phyloP scores from a whole-genome alignment of 2,329 filamentous ascomycete genomes.

The Fusarium heterosporum region DNA sequence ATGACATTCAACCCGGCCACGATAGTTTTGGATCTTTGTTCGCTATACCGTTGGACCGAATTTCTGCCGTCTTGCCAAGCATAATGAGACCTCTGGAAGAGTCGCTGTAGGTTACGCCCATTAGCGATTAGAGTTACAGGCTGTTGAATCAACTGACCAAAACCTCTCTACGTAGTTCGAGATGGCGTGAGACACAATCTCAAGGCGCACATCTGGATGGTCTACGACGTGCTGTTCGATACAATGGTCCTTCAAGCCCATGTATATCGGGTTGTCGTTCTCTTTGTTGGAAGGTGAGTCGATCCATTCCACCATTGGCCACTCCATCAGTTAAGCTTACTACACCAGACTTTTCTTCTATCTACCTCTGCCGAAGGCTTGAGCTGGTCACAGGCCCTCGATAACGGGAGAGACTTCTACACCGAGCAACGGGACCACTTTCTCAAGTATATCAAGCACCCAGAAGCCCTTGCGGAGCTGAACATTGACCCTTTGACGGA shows the following conservation, averaged over 20 bases:
- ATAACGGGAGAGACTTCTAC: conserved; percentile 80
- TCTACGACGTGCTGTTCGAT: conserved; percentile 72
- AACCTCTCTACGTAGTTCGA: conserved; percentile 59
- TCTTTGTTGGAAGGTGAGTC: conserved; percentile 86
- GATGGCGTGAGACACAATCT: conserved; percentile 74
- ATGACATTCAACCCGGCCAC: conserved; percentile 10
- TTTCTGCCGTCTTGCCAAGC: conserved; percentile 4
- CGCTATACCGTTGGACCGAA: not conserved
- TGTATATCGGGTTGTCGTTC: conserved; percentile 82
- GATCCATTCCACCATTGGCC: not conserved
- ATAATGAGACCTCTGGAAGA: conserved; percentile 55
- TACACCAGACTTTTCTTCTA: conserved; percentile 77
- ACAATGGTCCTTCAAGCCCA: conserved; percentile 69
- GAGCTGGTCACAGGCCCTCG: conserved; percentile 76
- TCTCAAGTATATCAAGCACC: conserved; percentile 84
- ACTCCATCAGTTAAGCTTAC: conserved; percentile 22
- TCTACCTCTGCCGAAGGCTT: conserved; percentile 74
- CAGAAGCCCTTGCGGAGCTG: conserved; percentile 78
- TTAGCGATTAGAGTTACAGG: conserved; percentile 3
- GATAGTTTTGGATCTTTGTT: conserved; percentile 2
- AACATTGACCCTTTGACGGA: conserved; percentile 87
- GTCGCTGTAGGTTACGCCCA: conserved; percentile 50
- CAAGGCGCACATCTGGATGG: conserved; percentile 69
- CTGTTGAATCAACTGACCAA: conserved; percentile 42
- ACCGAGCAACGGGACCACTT: conserved; percentile 77